Evolutionary conservation across 2,329 filamentous ascomycete genomes (phyloP), one percentile per base, ranked within the genome.

Genomic region (Paraphaeosphaeria minitans): DNA sequence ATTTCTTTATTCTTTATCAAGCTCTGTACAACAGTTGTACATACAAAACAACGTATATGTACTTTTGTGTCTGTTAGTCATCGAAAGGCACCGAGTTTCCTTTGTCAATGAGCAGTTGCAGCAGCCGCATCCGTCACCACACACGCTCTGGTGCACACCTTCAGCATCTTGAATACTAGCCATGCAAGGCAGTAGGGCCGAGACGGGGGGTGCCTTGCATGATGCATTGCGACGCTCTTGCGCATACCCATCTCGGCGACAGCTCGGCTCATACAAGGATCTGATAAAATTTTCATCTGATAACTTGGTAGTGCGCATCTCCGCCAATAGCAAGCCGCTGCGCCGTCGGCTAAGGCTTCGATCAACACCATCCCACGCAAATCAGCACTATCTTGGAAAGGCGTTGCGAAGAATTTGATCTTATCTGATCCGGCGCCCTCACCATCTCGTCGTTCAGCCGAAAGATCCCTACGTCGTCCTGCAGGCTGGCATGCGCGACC

Each of bases 341-440:
- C 59, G 52, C 62, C 61, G 59, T 60, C 41, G 52, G 50, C 50
- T 54, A 57, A 57, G 60, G 13, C 24, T 55, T 35, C 43, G 55
- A 62, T 62, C 57, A 60, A 67, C 65, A 64, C 65, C 66, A 67
- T 65, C 61, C 57, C 59, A 57, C 57, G 56, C 52, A 52, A 47
- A 57, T 56, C 46, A 59, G 46, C 55, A 63, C 27, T 27, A 53
- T 49, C 60, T 55, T 35, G 60, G 59, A 24, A 62, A 70, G 68
- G 63, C 64, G 27, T 46, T 16, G 52, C 29, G 53, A 60, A 72
- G 72, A 71, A 66, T 66, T 74, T 64, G 68, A 56, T 65, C 42
- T 74, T 71, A 74, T 75, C 72, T 68, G 72, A 74, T 74, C 60
- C 42, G 50, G 60, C 56, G 67, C 19, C 13, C 21, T 10, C 22